phyloP scores from a whole-genome alignment of 805 yeast species.

The Metschnikowia drakensbergensis region DNA sequence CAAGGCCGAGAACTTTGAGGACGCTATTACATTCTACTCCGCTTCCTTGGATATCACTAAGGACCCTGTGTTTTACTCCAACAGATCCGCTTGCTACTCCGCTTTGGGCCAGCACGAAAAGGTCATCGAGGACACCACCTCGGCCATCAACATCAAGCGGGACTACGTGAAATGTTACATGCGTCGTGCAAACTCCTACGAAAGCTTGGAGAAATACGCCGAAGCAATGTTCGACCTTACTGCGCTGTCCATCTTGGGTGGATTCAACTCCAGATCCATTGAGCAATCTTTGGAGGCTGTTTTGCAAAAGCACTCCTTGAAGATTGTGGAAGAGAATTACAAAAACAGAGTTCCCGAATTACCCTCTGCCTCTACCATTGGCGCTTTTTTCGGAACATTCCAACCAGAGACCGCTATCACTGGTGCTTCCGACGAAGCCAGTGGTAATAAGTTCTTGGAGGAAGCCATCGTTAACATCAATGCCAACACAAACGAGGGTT shows the following conservation, averaged over 20 bases:
- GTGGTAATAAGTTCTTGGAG: slow-evolving; percentile 58
- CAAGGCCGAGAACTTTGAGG: slow-evolving; percentile 61
- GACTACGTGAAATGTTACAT: slow-evolving; percentile 87
- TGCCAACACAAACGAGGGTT: slow-evolving; percentile 51
- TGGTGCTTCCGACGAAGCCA: slow-evolving; percentile 47
- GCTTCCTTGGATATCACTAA: slow-evolving; percentile 69
- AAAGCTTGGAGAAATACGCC: slow-evolving; percentile 67
- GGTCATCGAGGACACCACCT: slow-evolving; percentile 83
- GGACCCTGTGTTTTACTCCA: slow-evolving; percentile 90
- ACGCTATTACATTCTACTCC: slow-evolving; percentile 78
- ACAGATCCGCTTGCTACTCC: slow-evolving; percentile 94
- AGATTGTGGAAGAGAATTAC: slow-evolving; percentile 60
- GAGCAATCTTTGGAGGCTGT: slow-evolving; percentile 86
- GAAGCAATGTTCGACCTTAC: slow-evolving; percentile 92
- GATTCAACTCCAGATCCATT: slow-evolving; percentile 70
- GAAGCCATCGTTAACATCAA: slow-evolving; percentile 59
- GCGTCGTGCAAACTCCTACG: slow-evolving; percentile 92
- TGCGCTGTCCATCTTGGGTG: slow-evolving; percentile 80
- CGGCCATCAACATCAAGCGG: slow-evolving; percentile 81
- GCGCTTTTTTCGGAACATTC: slow-evolving; percentile 89
- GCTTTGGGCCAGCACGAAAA: slow-evolving; percentile 76
- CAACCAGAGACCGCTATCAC: slow-evolving; percentile 50
- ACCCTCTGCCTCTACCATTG: slow-evolving; percentile 79
- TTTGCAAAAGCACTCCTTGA: slow-evolving; percentile 73
- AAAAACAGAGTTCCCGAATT: slow-evolving; percentile 50